Evolutionary conservation across 306 rosid genomes (phyloP), one percentile per base, ranked within the genome.

Genomic region (Quercus bicolor): DNA sequence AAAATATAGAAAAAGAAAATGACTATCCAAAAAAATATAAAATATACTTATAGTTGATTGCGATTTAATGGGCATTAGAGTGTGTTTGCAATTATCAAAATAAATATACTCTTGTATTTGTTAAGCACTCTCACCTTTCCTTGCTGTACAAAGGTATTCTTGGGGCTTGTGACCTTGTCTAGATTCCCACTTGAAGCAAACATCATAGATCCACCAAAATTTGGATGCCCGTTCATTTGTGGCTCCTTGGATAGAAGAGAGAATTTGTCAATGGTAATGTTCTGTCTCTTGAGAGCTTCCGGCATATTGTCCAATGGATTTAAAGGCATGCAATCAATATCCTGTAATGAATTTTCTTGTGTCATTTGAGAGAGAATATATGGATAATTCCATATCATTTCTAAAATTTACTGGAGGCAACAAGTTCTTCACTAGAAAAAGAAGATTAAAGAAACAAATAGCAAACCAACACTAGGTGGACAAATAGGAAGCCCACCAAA

Each of bases 301-400:
- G 97, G 96, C 91, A 89, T 85, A 77, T 89, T 89, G 68, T 92
- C 94, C 87, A 84, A 80, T 48, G 91, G 97, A 82, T 89, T 87
- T 76, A 70, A 75, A 66, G 97, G 97, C 97, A 92, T 92, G 86
- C 97, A 92, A 89, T 92, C 94, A 78, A 90, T 88, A 84, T 92
- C 97, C 97, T 92, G 86, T n/a, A 51, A 80, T 74, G 59, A 70
- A 80, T 56, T 14, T 55, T 70, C 43, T 66, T 66, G 61, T 28
- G 77, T 87, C 62, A 87, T 54, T 73, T 45, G 61, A 78, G 51
- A 78, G 21, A 77, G 37, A 66, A 34, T 9, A 33, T 64, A 15
- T 7, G 51, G 34, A 59, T 20, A 23, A 34, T 66, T 34, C 72
- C 15, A 66, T 34, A 33, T 34, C 70, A 66, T 19, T 18, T 6